A percentile compares a stretch with the other conserved stretches of the same genome.
These are phyloP conservation scores for Globisporangium yorkense DNA, from an alignment of 352 stramenopile genomes.

Conservation along the genomic window DNA sequence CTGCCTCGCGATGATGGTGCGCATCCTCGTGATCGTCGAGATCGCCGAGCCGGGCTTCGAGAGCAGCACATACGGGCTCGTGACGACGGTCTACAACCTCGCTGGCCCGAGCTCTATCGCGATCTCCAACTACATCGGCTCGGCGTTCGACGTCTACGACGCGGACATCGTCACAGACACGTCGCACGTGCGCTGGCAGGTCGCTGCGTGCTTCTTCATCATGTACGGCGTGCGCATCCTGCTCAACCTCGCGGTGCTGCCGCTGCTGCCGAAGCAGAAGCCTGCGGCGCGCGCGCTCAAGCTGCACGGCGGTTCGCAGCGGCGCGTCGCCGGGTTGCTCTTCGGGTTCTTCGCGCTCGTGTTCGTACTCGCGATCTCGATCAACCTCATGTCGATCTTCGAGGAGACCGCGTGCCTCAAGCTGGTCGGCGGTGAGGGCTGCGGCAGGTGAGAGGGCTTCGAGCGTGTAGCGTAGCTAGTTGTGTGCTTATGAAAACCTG, in stretches of 20 bases:
- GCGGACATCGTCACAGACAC: constrained; percentile 47
- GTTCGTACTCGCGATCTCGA: constrained; percentile 40
- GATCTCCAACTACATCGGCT: constrained; percentile 51
- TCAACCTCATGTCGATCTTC: constrained; percentile 62
- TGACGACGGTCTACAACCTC: constrained; percentile 77
- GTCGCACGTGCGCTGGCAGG: constrained; percentile 44
- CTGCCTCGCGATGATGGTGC: constrained; percentile 67
- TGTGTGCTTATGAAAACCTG: neutral
- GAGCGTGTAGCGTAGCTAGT: neutral
- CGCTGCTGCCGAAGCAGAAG: constrained; percentile 54
- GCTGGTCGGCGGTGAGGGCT: constrained; percentile 57
- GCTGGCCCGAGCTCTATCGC: constrained; percentile 51
- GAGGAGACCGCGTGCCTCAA: constrained; percentile 43
- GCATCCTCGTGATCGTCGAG: constrained; percentile 71
- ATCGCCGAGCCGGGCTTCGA: constrained; percentile 73
- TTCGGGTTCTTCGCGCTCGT: constrained; percentile 34
- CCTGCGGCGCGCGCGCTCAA: constrained; percentile 43
- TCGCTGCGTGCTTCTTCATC: constrained; percentile 45
- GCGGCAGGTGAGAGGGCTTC: constrained; percentile 12
- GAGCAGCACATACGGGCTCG: constrained; percentile 67
- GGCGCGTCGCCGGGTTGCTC: constrained; percentile 22
- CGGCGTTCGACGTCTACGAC: constrained; percentile 55
- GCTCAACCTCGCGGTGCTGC: constrained; percentile 33
- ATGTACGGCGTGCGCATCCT: constrained; percentile 46
- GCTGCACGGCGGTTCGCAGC: constrained; percentile 34